These are phyloP conservation scores for Xylaria grammica DNA, from an alignment of 495 filamentous ascomycete genomes.

Conservation along the genomic window DNA sequence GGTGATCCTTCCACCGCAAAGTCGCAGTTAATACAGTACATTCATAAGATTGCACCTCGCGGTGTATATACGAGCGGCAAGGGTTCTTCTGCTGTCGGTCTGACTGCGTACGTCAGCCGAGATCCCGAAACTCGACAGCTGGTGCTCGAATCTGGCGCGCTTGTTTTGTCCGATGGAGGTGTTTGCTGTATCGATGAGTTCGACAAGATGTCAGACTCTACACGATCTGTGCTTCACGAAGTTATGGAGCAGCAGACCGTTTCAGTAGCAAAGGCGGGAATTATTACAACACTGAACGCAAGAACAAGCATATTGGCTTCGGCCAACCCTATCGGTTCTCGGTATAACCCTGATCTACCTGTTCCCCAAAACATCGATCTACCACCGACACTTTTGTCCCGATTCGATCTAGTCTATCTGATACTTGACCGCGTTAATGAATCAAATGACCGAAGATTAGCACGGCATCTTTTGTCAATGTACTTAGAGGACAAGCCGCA, in stretches of 20 bases:
- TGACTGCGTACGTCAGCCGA: constrained; percentile 97
- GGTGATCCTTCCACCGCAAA: constrained; percentile 97
- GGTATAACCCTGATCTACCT: constrained; percentile 93
- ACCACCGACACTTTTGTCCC: constrained; percentile 89
- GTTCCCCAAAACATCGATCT: constrained; percentile 98
- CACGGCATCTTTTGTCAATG: constrained; percentile 93
- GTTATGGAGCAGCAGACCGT: constrained; percentile 99
- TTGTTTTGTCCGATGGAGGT: constrained; percentile 94
- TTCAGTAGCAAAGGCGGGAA: constrained; percentile 97
- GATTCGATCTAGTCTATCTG: constrained; percentile 96
- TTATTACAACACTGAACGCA: constrained; percentile 97
- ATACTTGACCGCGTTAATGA: constrained; percentile 94
- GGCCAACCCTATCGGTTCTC: constrained; percentile 95
- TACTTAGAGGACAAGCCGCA: constrained; percentile 93
- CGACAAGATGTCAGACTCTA: constrained; percentile 98
- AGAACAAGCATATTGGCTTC: constrained; percentile 93
- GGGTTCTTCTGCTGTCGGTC: constrained; percentile 94
- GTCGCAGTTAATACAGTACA: constrained; percentile 90
- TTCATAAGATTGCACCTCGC: constrained; percentile 96
- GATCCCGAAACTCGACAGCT: constrained; percentile 94
- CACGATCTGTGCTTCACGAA: constrained; percentile 95
- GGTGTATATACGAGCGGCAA: constrained; percentile 98
- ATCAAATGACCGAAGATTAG: constrained; percentile 81
- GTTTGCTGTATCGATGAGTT: constrained; percentile 99
- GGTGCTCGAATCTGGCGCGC: constrained; percentile 93